Evolutionary conservation across 1,139 yeast species (phyloP).

Genomic region (Pichia cactophila): DNA sequence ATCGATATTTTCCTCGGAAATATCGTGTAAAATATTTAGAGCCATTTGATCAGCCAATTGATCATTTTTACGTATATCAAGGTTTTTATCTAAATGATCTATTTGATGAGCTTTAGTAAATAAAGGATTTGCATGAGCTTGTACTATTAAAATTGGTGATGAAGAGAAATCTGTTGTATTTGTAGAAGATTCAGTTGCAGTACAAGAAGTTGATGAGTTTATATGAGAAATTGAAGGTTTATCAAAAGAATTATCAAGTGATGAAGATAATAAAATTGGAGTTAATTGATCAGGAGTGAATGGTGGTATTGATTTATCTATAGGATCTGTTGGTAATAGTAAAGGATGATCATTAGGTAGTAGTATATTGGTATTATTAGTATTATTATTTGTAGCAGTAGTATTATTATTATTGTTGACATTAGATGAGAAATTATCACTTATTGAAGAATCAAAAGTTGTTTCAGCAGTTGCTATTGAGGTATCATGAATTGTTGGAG

Average conservation of each 20-base stretch:
- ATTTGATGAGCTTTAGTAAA: constrained; percentile 26
- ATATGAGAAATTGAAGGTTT: constrained; percentile 5
- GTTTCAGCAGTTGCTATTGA: neutral
- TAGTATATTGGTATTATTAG: no score
- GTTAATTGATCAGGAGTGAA: constrained; percentile 24
- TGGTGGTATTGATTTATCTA: constrained; percentile 22
- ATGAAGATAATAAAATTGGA: constrained; percentile 19
- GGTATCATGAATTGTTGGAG: no score
- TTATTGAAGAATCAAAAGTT: neutral
- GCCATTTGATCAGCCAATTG: constrained; percentile 29
- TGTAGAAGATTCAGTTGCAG: constrained; percentile 8
- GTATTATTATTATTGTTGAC: neutral
- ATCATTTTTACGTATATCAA: constrained; percentile 23
- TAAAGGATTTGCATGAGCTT: constrained; percentile 18
- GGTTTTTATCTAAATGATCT: constrained; percentile 24
- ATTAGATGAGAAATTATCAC: neutral
- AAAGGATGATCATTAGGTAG: constrained; percentile 3
- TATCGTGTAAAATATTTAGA: constrained; percentile 23
- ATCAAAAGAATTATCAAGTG: constrained; percentile 1
- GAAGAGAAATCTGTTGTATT: constrained; percentile 8
- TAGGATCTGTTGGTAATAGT: constrained; percentile 22
- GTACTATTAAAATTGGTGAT: constrained; percentile 3
- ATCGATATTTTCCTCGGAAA: constrained; percentile 24
- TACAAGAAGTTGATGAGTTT: neutral
- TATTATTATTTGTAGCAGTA: neutral